Evolutionary conservation across 73 alveolate species (phyloP).

Genomic region (Effrenium voratum): DNA sequence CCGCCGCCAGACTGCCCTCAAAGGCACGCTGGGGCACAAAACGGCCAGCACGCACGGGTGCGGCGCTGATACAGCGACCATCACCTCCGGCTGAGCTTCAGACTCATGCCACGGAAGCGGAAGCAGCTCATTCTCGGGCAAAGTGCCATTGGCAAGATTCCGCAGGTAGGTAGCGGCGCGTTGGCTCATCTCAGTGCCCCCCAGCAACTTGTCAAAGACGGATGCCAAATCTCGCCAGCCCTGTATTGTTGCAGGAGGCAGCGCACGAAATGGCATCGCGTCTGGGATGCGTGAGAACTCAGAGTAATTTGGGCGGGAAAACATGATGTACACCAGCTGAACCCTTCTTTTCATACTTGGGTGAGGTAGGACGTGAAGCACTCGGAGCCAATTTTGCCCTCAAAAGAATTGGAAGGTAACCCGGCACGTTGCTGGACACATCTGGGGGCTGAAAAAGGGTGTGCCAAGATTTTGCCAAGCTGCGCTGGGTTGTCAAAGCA

Average conservation of each 20-base stretch:
- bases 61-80: neutral
- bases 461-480: too few species aligned
- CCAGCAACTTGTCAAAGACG: slow-evolving; percentile 10
- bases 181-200: neutral
- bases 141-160: neutral
- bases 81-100: neutral
- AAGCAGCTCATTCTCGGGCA: neutral
- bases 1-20: slow-evolving; percentile 49
- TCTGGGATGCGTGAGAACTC: too few species aligned
- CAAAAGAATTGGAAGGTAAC: too few species aligned
- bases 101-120: neutral
- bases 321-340: too few species aligned
- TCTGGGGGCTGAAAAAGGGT: too few species aligned
- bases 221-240: neutral
- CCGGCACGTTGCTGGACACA: too few species aligned
- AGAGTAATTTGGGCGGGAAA: too few species aligned
- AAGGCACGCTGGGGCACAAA: slow-evolving; percentile 3
- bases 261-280: too few species aligned
- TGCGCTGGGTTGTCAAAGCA: neutral
- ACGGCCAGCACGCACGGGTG: slow-evolving; percentile 15
- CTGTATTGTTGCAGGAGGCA: neutral
- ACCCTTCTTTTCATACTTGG: too few species aligned
- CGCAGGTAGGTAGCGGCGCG: slow-evolving; percentile 9
- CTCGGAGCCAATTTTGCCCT: too few species aligned
- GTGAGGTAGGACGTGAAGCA: too few species aligned